phyloP scores from a whole-genome alignment of 177 flowering plant species.

The Vitis hybrid region DNA sequence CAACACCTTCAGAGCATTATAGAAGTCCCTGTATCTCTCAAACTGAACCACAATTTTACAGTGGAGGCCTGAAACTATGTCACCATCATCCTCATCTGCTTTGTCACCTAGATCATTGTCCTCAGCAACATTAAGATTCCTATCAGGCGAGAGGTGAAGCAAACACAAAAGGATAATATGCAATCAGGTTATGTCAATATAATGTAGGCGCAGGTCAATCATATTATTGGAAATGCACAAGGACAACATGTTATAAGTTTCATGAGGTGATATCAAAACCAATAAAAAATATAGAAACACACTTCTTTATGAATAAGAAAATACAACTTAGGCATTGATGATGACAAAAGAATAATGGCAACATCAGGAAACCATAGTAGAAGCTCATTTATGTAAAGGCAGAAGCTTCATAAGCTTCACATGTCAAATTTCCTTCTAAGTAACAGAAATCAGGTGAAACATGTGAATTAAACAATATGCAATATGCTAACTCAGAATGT shows the following conservation, averaged over 20 bases:
- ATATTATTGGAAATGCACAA: neutral
- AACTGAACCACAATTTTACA: conserved; percentile 87
- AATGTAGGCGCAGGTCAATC: neutral
- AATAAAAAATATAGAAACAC: no score
- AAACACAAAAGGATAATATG: conserved; percentile 2
- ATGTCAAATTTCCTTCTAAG: no score
- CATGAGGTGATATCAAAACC: no score
- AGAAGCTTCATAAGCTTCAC: no score
- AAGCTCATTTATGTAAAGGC: no score
- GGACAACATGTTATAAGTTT: neutral
- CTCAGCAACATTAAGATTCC: conserved; percentile 88
- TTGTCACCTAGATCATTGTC: conserved; percentile 71
- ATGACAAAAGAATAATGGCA: no score
- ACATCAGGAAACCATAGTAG: no score
- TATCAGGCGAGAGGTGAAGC: conserved; percentile 26
- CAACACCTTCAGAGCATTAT: conserved; percentile 65
- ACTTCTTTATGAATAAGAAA: no score
- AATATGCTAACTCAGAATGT: no score
- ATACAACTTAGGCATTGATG: no score
- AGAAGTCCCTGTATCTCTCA: conserved; percentile 68
- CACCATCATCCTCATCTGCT: conserved; percentile 43
- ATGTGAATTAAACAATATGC: no score
- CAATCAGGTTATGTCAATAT: conserved; percentile 5
- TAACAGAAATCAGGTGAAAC: no score
- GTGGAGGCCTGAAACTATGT: conserved; percentile 72